Percentiles rank a stretch among this genome's conserved stretches.
phyloP scores from a whole-genome alignment of 495 filamentous ascomycete genomes.

The Aspergillus heteromorphus region DNA sequence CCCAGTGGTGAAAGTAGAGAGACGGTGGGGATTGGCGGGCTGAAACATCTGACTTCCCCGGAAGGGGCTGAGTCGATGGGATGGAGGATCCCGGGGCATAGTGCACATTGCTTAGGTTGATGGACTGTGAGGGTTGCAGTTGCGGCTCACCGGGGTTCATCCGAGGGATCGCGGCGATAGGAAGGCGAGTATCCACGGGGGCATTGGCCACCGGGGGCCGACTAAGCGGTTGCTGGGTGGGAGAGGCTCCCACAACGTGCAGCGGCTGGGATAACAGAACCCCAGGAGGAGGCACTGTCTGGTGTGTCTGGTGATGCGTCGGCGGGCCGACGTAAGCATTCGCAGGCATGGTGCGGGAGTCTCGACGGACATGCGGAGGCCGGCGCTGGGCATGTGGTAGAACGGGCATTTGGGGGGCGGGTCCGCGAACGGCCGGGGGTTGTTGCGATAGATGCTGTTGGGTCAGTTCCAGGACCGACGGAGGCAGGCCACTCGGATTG shows the following conservation, averaged over 20 bases:
- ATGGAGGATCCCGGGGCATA: conserved; percentile 24
- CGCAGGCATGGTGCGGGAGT: conserved; percentile 30
- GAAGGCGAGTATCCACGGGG: conserved; percentile 23
- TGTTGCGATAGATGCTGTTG: conserved; percentile 59
- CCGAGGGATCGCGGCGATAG: conserved; percentile 38
- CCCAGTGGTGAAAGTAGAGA: conserved; percentile 91
- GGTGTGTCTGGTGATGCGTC: conserved; percentile 16
- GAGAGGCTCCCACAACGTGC: conserved; percentile 10
- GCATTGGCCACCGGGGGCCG: conserved; percentile 13
- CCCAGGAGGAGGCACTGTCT: conserved; percentile 11
- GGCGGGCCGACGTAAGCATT: conserved; percentile 30
- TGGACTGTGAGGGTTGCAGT: conserved; percentile 44
- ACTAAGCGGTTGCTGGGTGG: conserved; percentile 23
- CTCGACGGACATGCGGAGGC: conserved; percentile 11
- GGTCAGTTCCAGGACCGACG: conserved; percentile 61
- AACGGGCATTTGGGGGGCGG: conserved; percentile 40
- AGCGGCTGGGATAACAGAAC: conserved; percentile 18
- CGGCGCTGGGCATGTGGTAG: conserved; percentile 15
- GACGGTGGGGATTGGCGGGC: conserved; percentile 55
- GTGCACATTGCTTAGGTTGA: conserved; percentile 25
- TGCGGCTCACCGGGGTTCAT: conserved; percentile 55
- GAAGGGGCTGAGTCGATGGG: conserved; percentile 43
- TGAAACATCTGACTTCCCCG: conserved; percentile 42
- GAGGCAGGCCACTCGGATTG: conserved; percentile 58
- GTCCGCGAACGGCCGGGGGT: conserved; percentile 24